Evolutionary conservation across 257 asterid genomes (phyloP).

Genomic region (Solanum appendiculatum): DNA sequence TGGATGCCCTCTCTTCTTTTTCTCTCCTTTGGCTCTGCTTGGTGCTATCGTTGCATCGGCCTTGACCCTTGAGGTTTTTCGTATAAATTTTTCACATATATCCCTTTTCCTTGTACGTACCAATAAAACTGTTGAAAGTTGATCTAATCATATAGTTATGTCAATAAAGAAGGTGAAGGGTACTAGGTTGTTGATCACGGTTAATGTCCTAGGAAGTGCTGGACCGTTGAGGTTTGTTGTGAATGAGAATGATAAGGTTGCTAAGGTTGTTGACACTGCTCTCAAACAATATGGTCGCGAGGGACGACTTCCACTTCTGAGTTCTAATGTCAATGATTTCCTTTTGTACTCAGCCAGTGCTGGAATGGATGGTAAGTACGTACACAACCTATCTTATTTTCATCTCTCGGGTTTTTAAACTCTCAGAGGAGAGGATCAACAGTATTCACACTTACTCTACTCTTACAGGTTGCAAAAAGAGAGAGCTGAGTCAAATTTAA

Average conservation of each 20-base stretch:
- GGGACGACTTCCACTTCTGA: slow-evolving; percentile 53
- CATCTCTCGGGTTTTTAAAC: neutral
- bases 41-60: slow-evolving; percentile 19
- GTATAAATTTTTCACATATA: neutral
- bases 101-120: neutral
- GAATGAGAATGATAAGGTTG: slow-evolving; percentile 29
- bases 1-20: neutral
- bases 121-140: neutral
- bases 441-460: neutral
- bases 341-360: slow-evolving; percentile 37
- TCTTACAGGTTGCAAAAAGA: neutral
- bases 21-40: slow-evolving; percentile 1
- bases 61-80: neutral
- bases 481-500: neutral
- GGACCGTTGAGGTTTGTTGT: slow-evolving; percentile 56
- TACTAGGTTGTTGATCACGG: slow-evolving; percentile 28
- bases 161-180: neutral
- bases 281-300: slow-evolving; percentile 35
- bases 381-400: neutral
- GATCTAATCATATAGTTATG: neutral
- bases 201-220: slow-evolving; percentile 47
- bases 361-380: slow-evolving; percentile 24
- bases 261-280: slow-evolving; percentile 26
- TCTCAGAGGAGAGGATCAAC: neutral
- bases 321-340: slow-evolving; percentile 22